Evolutionary conservation across 2,329 filamentous ascomycete species (phyloP).

Genomic region (Trichoderma simmonsii): DNA sequence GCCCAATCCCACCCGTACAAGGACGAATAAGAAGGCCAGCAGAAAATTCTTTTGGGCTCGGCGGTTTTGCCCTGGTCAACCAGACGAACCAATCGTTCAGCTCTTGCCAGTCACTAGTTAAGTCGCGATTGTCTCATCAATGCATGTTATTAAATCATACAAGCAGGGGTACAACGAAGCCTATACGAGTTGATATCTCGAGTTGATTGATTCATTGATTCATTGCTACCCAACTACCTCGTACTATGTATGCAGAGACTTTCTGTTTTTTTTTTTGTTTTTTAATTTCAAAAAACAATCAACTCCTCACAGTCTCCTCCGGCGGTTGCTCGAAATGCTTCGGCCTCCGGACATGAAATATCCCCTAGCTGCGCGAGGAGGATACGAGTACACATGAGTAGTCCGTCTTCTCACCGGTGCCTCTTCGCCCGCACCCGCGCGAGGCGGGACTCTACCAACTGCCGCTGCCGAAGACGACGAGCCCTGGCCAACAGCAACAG

Average conservation of each 20-base stretch:
- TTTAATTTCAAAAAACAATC: background rate
- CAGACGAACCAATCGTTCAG: background rate
- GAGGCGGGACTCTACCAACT: background rate
- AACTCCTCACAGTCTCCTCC: constrained; percentile 1
- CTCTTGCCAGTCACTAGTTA: background rate
- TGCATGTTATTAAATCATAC: background rate
- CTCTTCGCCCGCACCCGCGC: background rate
- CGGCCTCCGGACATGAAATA: constrained; percentile 12
- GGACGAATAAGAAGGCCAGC: background rate
- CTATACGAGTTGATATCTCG: background rate
- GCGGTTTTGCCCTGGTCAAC: background rate
- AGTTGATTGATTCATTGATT: background rate
- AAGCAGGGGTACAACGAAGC: background rate
- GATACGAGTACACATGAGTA: background rate
- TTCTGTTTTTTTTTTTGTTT: background rate
- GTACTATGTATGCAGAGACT: background rate
- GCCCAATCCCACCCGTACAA: background rate
- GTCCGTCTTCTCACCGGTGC: background rate
- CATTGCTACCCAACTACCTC: background rate
- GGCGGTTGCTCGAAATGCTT: background rate
- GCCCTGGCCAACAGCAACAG: background rate
- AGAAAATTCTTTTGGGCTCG: background rate
- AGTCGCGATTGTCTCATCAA: background rate
- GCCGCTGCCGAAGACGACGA: background rate
- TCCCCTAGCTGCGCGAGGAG: background rate